Evolutionary conservation across 163 green algal genomes (phyloP).

Genomic region (Scenedesmus sp.): DNA sequence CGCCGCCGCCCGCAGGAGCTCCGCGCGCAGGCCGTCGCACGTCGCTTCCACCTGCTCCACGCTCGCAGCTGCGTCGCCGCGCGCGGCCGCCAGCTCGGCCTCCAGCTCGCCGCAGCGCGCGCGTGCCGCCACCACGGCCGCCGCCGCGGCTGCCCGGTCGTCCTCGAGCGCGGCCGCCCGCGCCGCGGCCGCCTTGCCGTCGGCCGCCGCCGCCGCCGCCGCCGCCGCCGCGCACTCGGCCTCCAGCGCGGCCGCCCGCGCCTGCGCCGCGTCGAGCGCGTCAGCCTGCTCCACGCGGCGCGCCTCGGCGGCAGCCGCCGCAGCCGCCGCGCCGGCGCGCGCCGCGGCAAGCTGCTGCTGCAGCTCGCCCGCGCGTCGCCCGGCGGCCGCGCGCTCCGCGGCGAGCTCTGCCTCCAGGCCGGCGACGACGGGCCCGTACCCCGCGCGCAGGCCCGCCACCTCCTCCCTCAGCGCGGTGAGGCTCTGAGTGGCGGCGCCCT

Average conservation of each 20-base stretch:
- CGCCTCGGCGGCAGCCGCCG: too few relatives aligned
- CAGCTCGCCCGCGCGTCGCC: background rate
- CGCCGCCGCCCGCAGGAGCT: background rate
- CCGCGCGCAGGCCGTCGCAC: background rate
- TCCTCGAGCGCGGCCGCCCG: background rate
- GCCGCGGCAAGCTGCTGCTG: constrained; percentile 25
- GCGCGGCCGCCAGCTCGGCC: background rate
- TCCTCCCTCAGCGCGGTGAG: background rate
- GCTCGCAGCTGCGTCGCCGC: too few relatives aligned
- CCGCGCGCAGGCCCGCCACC: constrained; percentile 5
- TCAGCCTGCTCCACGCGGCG: too few relatives aligned
- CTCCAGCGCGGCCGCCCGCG: background rate
- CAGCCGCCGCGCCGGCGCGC: too few relatives aligned
- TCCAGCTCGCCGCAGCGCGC: background rate
- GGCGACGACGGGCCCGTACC: constrained; percentile 7
- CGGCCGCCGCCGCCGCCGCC: background rate
- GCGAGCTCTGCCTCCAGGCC: constrained; percentile 31
- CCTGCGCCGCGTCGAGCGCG: background rate
- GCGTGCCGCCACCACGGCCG: background rate
- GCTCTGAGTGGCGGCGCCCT: background rate
- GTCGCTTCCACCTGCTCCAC: too few relatives aligned
- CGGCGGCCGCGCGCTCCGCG: background rate
- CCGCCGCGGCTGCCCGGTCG: background rate
- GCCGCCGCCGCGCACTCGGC: background rate
- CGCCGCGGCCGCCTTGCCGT: constrained; percentile 1